Base-by-base conservation (phyloP, 75 land plant species). In the Pinus taeda region DNA sequence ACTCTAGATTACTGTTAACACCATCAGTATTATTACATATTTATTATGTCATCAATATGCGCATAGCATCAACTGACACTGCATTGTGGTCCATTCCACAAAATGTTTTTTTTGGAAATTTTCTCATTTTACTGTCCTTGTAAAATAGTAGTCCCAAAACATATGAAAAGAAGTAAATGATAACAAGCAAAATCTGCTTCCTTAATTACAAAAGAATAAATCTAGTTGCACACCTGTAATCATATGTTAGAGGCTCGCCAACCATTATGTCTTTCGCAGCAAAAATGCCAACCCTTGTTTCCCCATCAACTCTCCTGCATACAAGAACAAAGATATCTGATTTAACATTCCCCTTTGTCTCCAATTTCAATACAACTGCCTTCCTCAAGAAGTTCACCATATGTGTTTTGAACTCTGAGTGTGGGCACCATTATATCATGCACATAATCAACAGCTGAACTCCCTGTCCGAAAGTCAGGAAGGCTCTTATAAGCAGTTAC, bases 191-290 rank as follows among this genome's bases (percentile, higher is more conserved):
- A 12, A 55, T 57, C 9, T 42, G 17, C 63, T 18, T 17, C 56
- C 55, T 18, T 24, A 57, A 58, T 76, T 59, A 17, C 57, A 18
- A 69, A 1, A 78, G 57, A 17, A 29, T 55, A 26, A 0, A 33
- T 58, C 13, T 33, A 78, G 78, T 24, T 14, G 55, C 78, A 39
- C 83, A 97, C 99, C 97, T 89, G 88, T 97, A 97, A 75, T 97
- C 99, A 79, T 97, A 97, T 65, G 98, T 97, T 63, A 97, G 75
- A n/a, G 89, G 82, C 65, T 97, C 95, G n/a, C 98, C 95, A 79
- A 75, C 85, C 74, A 77, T 33, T 26, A 97, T 92, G 17, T 90
- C 75, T 63, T 89, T 78, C 57, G 90, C 74, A 15, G 99, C 99
- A 84, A 97, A 97, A 39, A 97, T 87, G 60, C 99, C 99, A 3